Evolutionary conservation across 2,329 filamentous ascomycete genomes (phyloP), one percentile per base, ranked within the genome.

Genomic region (Colletotrichum lentis): DNA sequence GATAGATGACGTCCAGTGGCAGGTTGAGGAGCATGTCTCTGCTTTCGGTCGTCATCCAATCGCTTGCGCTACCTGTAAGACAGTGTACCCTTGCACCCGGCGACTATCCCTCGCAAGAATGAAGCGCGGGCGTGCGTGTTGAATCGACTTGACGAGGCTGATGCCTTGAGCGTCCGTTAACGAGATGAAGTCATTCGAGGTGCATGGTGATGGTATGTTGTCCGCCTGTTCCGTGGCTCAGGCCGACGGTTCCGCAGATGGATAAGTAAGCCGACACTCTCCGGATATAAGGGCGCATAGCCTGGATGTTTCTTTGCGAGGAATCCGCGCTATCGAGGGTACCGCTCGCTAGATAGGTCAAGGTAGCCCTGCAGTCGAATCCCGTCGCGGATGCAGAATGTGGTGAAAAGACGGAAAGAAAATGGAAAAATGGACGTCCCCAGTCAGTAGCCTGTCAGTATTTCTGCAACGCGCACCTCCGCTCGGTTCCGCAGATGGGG

Each of bases 1-100:
- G 31, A 35, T 39, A 27, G n/a, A 56, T 37, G 50, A 50, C 49
- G 55, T 54, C 65, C 65, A 68, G 65, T 68, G 27, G 62, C 55
- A 65, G 44, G 8, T 22, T 50, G 62, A 55, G 55, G 18, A 59
- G 20, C n/a, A 27, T 18, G 16, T 55, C 46, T 27, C 7, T 64
- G 58, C 52, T 62, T 35, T 71, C 69, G 69, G 50, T 70, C 52
- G 47, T 58, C 44, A 37, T 53, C 69, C 69, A 71, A 71, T 71
- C 69, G 69, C 67, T 71, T 71, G 63, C 41, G 60, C 58, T 67
- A 59, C 67, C 53, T 58, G 18, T 12, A 37, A 56, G 62, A 68
- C 55, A 65, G 20, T 49, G 43, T 44, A 68, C 43, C 65, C 65
- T 60, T 60, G 62, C 65, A 46, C 49, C 55, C 16, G 59, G 62